phyloP scores from a whole-genome alignment of 2,329 filamentous ascomycete genomes.

The Daldinia sp. region DNA sequence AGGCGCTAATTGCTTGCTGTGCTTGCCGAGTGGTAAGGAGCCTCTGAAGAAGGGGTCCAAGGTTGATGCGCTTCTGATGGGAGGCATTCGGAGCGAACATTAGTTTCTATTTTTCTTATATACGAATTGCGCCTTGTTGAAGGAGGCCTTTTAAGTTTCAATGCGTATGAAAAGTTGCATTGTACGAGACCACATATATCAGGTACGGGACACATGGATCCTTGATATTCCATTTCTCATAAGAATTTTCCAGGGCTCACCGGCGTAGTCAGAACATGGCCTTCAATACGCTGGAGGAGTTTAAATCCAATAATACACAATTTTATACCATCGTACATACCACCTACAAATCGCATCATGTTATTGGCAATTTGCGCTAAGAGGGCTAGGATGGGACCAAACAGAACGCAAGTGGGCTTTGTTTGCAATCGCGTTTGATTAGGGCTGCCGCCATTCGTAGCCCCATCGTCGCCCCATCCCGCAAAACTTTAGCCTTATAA shows the following conservation, averaged over 20 bases:
- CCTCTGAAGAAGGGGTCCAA: conserved; percentile 75
- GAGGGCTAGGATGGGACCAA: background rate
- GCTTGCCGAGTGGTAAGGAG: conserved; percentile 74
- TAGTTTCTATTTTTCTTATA: background rate
- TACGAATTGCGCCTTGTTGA: background rate
- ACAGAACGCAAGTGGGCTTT: conserved; percentile 9
- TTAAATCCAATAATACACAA: background rate
- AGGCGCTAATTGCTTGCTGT: conserved; percentile 87
- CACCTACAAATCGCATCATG: background rate
- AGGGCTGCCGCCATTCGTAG: conserved; percentile 12
- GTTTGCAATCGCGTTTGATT: conserved; percentile 8
- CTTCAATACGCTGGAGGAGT: background rate
- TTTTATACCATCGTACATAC: background rate
- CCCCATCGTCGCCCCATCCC: conserved; percentile 14
- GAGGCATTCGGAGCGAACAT: conserved; percentile 49
- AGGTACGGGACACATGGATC: background rate
- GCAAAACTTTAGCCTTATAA: conserved; percentile 20
- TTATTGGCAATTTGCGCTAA: background rate
- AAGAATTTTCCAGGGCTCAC: background rate
- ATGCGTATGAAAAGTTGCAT: background rate
- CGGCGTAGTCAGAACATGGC: background rate
- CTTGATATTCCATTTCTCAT: background rate
- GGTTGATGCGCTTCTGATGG: conserved; percentile 86
- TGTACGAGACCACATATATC: background rate
- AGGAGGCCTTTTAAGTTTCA: background rate